These are phyloP conservation scores for Aspergillus brunneoviolaceus DNA, from an alignment of 2,329 filamentous ascomycete genomes.

Conservation along the genomic window DNA sequence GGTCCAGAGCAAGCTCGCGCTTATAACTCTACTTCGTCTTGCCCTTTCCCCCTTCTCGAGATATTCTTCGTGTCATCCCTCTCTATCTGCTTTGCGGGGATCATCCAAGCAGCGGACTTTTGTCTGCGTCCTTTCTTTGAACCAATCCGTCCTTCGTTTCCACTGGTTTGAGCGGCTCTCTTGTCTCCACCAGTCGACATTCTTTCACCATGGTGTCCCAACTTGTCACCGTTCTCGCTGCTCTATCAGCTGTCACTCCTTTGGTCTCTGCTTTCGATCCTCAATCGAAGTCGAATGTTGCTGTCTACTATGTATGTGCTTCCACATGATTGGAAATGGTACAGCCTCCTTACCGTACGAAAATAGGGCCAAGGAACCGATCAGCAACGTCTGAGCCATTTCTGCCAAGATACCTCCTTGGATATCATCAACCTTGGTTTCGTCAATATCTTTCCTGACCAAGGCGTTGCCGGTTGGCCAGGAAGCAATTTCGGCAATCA, in stretches of 20 bases:
- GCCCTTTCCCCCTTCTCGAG: constrained; percentile 13
- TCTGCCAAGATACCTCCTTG: constrained; percentile 52
- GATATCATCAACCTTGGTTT: constrained; percentile 60
- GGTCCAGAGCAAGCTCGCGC: neutral
- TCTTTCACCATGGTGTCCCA: constrained; percentile 39
- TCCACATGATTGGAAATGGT: neutral
- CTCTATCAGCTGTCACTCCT: constrained; percentile 32
- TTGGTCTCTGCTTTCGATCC: constrained; percentile 44
- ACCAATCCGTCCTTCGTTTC: constrained; percentile 32
- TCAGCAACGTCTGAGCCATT: constrained; percentile 51
- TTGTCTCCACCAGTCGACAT: constrained; percentile 36
- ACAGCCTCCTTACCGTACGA: neutral
- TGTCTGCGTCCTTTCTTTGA: constrained; percentile 59
- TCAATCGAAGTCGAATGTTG: constrained; percentile 49
- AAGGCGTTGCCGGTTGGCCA: constrained; percentile 47
- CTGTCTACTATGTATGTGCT: constrained; percentile 51
- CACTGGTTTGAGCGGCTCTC: constrained; percentile 34
- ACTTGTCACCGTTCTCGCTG: constrained; percentile 36
- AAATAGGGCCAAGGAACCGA: constrained; percentile 52
- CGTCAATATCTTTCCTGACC: constrained; percentile 54
- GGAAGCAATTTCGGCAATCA: constrained; percentile 59
- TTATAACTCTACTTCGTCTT: constrained; percentile 3
- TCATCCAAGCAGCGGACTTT: constrained; percentile 32
- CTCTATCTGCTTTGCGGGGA: constrained; percentile 19
- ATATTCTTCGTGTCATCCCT: constrained; percentile 9